Evolutionary conservation across 129 eudicot species (phyloP), one percentile per base, ranked within the genome.

Genomic region (Helianthus annuus): DNA sequence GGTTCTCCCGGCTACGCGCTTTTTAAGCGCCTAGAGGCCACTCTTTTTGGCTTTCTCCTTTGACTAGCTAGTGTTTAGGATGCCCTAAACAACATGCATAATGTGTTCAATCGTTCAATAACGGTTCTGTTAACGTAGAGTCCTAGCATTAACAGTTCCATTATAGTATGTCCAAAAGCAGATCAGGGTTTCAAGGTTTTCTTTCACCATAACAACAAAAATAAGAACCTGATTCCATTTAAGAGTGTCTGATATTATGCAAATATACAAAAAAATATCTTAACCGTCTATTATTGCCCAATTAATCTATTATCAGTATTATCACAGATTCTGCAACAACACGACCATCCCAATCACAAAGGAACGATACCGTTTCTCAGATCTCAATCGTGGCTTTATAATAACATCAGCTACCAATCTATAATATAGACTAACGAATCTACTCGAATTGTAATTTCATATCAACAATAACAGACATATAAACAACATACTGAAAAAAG

Each of bases 371-470:
- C 70, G 45, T 48, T 34, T 62, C 70, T 45, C 34, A 55, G 75
- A 76, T 68, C 80, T 76, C 75, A 58, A 57, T 58, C 48, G 44
- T 34, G 44, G 45, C 15, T 48, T 48, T 58, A 16, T 59, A 76
- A 49, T 63, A 62, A 36, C 44, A 61, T 48, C 53, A 73, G 16
- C 63, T 16, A 1, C 38, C 8, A 38, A 64, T 32, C 48, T 14
- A 6, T 42, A 42, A 56, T 16, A 22, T 14, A 10, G 9, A 51
- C 49, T 32, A 17, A 56, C 10, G 16, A 57, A 68, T 68, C 38
- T 57, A 67, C 61, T 57, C 68, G 34, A 32, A 8, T 16, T 32
- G 16, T 12, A n/a, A 56, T 32, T 34, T 58, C 27, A 38, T 38
- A 63, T 0, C 29, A 63, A 63, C 27, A 45, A 15, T 66, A 75